A percentile compares a stretch with the other conserved stretches of the same genome.
Conservation (phyloP, 331 rosid genomes). For the Malus hybrid region DNA sequence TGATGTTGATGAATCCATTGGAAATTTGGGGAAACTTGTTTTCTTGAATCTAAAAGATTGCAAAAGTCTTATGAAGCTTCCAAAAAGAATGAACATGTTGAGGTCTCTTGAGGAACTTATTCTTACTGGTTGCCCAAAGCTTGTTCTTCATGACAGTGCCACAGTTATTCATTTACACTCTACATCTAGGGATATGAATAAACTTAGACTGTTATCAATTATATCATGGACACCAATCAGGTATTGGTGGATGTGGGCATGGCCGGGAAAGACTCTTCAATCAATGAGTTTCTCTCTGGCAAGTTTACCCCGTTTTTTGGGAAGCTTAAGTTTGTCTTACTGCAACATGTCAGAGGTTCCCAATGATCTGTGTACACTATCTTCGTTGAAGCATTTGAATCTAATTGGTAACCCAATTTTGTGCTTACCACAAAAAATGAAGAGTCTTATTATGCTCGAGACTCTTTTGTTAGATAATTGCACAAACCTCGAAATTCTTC, state of each 20-base stretch:
- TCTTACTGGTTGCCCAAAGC: too few relatives aligned
- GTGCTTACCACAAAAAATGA: not conserved
- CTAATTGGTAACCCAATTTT: not conserved
- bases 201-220: too few relatives aligned
- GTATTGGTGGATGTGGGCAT: too few relatives aligned
- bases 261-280: too few relatives aligned
- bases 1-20: constrained; percentile 5
- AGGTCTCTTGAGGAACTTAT: too few relatives aligned
- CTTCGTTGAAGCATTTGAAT: not conserved
- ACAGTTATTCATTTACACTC: too few relatives aligned
- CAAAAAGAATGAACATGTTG: too few relatives aligned
- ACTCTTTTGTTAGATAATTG: not conserved
- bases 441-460: not conserved
- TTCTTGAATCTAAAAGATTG: constrained; percentile 5
- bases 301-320: not conserved
- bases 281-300: too few relatives aligned
- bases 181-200: too few relatives aligned
- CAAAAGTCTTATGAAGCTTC: not conserved
- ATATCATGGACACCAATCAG: too few relatives aligned
- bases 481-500: not conserved
- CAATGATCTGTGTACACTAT: not conserved
- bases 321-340: not conserved
- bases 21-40: not conserved
- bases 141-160: too few relatives aligned
- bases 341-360: not conserved